Evolutionary conservation across 2,329 filamentous ascomycete species (phyloP).

Genomic region (Aphanoascus verrucosus): DNA sequence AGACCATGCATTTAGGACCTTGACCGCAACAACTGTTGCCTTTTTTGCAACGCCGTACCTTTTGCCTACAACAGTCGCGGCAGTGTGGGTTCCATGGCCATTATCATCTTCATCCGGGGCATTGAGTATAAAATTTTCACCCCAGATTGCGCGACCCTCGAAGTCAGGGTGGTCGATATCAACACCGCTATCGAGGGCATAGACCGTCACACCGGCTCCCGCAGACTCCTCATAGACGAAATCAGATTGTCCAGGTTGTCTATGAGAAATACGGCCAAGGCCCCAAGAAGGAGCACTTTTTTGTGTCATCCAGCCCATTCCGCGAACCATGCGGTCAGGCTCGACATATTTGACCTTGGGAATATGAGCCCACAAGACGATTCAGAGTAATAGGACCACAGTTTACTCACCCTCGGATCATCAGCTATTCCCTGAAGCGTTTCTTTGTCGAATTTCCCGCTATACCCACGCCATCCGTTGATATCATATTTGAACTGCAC

Average conservation of each 20-base stretch:
- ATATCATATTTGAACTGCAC: conserved; percentile 8
- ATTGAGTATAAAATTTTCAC: conserved; percentile 25
- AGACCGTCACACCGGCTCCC: conserved; percentile 27
- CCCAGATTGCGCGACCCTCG: conserved; percentile 28
- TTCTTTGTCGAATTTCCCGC: conserved; percentile 9
- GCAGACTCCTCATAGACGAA: conserved; percentile 30
- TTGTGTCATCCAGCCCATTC: conserved; percentile 16
- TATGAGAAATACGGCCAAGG: conserved; percentile 27
- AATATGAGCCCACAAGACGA: conserved; percentile 9
- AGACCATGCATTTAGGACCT: conserved; percentile 33
- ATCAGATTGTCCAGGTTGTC: conserved; percentile 16
- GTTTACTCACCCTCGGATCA: conserved; percentile 14
- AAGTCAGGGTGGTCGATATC: conserved; percentile 27
- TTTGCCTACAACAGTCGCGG: conserved; percentile 27
- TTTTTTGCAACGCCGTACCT: conserved; percentile 33
- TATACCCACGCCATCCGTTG: conserved; percentile 12
- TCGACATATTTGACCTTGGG: conserved; percentile 13
- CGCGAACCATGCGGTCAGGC: background rate
- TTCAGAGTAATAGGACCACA: background rate
- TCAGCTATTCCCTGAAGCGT: conserved; percentile 2
- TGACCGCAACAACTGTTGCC: conserved; percentile 38
- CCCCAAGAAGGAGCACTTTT: conserved; percentile 26
- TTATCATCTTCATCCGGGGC: conserved; percentile 16
- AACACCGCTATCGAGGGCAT: conserved; percentile 32
- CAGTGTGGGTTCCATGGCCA: conserved; percentile 33